Evolutionary conservation across 2,329 filamentous ascomycete genomes (phyloP).

Genomic region (Neopestalotiopsis rosae): DNA sequence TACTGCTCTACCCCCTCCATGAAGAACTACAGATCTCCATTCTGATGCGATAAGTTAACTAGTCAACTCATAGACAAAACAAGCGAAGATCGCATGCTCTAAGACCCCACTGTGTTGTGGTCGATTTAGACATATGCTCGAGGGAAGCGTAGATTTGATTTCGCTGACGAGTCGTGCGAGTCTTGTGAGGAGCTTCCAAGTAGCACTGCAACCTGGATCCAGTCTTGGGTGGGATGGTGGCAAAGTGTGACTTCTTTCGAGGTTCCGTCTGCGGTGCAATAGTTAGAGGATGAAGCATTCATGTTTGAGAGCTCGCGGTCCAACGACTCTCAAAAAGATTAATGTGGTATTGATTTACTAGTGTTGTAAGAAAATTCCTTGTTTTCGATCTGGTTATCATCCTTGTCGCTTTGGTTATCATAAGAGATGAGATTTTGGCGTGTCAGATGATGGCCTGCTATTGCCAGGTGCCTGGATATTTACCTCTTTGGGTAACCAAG

Average conservation of each 20-base stretch:
- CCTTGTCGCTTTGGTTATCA: not conserved
- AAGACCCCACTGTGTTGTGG: no score
- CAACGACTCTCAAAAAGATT: no score
- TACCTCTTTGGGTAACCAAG: not conserved
- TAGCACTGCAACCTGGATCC: not conserved
- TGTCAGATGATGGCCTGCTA: not conserved
- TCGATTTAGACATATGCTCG: not conserved
- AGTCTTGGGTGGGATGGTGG: not conserved
- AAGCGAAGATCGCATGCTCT: no score
- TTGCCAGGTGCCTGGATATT: not conserved
- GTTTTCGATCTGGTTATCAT: not conserved
- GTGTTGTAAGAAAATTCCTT: no score
- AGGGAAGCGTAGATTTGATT: not conserved
- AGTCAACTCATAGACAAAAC: no score
- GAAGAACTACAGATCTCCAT: not conserved
- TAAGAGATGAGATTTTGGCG: not conserved
- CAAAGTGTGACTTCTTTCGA: not conserved
- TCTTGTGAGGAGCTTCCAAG: not conserved
- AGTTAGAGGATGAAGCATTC: not conserved
- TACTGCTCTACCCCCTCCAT: not conserved
- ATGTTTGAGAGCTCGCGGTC: not conserved
- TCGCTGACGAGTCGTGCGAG: not conserved
- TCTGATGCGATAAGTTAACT: not conserved
- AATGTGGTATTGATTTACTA: no score
- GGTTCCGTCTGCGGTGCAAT: not conserved